Evolutionary conservation across 1,284 basidiomycete genomes (phyloP), one percentile per base, ranked within the genome.

Genomic region (Cryptococcus neoformans): DNA sequence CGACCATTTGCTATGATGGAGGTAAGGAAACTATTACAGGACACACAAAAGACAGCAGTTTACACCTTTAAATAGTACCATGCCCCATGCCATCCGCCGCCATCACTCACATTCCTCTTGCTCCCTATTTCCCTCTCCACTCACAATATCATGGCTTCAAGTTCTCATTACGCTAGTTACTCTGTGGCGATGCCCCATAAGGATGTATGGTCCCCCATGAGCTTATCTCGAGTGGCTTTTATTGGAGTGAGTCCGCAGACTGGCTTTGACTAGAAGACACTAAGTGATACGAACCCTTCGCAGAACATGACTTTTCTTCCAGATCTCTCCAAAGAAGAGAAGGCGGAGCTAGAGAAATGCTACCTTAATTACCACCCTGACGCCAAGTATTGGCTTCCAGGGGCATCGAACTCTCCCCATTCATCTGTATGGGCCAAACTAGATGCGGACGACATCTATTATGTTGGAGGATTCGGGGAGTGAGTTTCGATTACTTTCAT

Each of bases 401-500:
- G 53, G 17, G 57, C 57, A 28, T 47, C 55, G 5, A 56, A 61
- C 16, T 62, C 66, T 17, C 72, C 77, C 7, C 75, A 76, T 58
- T 49, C 60, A 3, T 63, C 69, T 0, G 58, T 68, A 11, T 79
- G 76, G 76, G 73, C 73, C 2, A 63, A 67, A 21, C 65, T 78
- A 28, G 69, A 72, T 34, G 56, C 70, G 5, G 59, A 83, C 79
- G 81, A 79, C 54, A 76, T 86, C 17, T 87, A 86, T 70, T 86
- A 84, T 63, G 83, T 86, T 7, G 85, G 85, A 17, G 85, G 85
- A 4, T 87, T 87, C 64, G 85, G 84, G 40, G 82, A 81, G 82
- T 84, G 64, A 70, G 82, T 21, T 21, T 21, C 21, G 21, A 21
- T 21, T 21, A 21, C 21, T 21, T 21, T 58, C 11, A 14, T 41